A percentile compares a stretch with the other conserved stretches of the same genome.
phyloP scores from a whole-genome alignment of 106 monocot genomes.

The Dendrobium catenatum region DNA sequence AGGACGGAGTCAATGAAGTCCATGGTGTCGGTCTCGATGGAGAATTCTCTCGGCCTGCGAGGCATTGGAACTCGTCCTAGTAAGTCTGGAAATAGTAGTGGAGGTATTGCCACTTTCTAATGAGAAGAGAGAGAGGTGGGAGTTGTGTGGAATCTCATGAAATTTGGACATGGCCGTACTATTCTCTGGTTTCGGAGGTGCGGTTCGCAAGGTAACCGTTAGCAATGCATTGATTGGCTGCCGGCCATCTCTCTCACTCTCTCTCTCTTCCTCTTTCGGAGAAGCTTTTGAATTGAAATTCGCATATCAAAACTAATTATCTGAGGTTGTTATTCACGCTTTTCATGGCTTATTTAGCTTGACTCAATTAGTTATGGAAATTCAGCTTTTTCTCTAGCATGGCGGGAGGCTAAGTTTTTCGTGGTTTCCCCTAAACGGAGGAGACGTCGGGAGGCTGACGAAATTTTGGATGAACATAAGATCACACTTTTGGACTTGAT shows the following conservation, averaged over 20 bases:
- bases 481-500: too few relatives aligned
- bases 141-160: constrained; percentile 1
- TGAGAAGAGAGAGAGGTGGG: not conserved
- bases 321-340: not conserved
- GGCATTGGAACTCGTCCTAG: constrained; percentile 3
- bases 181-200: constrained; percentile 1
- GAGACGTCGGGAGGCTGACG: too few relatives aligned
- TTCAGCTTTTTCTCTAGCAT: too few relatives aligned
- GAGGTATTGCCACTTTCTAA: not conserved
- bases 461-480: too few relatives aligned
- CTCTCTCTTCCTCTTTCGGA: not conserved
- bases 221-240: not conserved
- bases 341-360: not conserved
- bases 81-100: not conserved
- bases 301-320: not conserved
- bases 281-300: not conserved
- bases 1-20: constrained; percentile 47
- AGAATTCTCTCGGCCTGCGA: constrained; percentile 4
- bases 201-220: constrained; percentile 4
- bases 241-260: not conserved
- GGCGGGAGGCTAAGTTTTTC: too few relatives aligned
- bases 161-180: not conserved
- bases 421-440: too few relatives aligned
- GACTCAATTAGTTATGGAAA: not conserved
- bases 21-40: constrained; percentile 6